Evolutionary conservation across 192 early-diverging fungal species (phyloP), one percentile per base, ranked within the genome.

Genomic region (Martensiomyces pterosporus): DNA sequence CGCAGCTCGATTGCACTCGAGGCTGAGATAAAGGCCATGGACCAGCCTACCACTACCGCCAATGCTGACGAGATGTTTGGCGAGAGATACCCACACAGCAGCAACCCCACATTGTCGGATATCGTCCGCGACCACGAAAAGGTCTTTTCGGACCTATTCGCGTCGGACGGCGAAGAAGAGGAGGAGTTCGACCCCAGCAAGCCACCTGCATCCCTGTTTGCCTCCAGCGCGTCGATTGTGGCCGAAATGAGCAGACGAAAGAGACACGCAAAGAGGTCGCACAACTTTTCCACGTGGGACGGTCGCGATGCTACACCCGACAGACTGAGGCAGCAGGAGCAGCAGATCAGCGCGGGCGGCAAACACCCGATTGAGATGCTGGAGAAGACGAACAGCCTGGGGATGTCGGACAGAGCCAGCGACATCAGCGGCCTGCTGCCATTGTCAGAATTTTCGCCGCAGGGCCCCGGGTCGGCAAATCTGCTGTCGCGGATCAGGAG

Each of bases 91-190:
- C n/a, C n/a, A n/a, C 29, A 13, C 37, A 46, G 43, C 25, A 71
- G 62, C 53, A 55, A 54, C 44, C 69, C 62, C 2, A 39, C 39
- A n/a, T 33, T 60, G 23, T 56, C 57, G 10, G 52, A 54, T 12
- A 73, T 73, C 23, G 36, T 55, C 36, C 52, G 69, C 0, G 62
- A 73, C 43, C 69, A 73, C 38, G 69, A 64, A 46, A 49, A 56
- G 17, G 54, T 61, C 24, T 73, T 73, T 19, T 39, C 40, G 2
- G 62, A 65, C 21, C 47, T 73, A 40, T 44, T 61, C 8, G n/a
- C n/a, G 17, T 39, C 43, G 16, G 53, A 33, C 10, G 39, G 50
- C 17, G 49, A 50, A 2, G 44, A 45, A 1, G 33, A 14, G 9
- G 34, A 43, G 5, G 47, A 51, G 24, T 47, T 57, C 23, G 55